A percentile compares a stretch with the other conserved stretches of the same genome.
phyloP scores from a whole-genome alignment of 805 yeast species.

The Myxozyma mucilagina region DNA sequence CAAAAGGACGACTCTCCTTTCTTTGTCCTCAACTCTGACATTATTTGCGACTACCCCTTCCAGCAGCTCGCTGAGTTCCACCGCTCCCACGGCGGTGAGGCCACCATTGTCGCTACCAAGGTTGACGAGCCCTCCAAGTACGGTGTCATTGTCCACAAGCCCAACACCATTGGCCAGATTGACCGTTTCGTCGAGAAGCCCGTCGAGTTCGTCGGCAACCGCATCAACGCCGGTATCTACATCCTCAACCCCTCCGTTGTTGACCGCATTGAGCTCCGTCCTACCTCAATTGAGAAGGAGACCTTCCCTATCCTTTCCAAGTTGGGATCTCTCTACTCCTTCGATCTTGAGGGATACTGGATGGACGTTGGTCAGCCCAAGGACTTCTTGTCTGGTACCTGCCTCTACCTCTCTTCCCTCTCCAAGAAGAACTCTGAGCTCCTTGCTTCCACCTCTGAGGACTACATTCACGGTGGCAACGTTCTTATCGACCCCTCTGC shows the following conservation, averaged over 20 bases:
- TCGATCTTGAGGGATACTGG: conserved; percentile 99
- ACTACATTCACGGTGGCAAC: conserved; percentile 83
- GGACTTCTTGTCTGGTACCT: conserved; percentile 96
- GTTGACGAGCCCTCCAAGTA: conserved; percentile 99
- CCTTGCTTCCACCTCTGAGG: conserved; percentile 61
- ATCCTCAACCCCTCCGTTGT: conserved; percentile 96
- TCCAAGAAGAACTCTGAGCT: conserved; percentile 73
- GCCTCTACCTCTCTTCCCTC: conserved; percentile 83
- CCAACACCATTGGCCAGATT: conserved; percentile 90
- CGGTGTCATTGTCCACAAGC: conserved; percentile 98
- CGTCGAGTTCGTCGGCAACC: conserved; percentile 98
- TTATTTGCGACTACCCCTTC: conserved; percentile 98
- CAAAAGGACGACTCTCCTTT: conserved; percentile 95
- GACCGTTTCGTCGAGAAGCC: conserved; percentile 99
- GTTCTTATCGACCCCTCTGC: conserved; percentile 95
- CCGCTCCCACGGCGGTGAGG: conserved; percentile 92
- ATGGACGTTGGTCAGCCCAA: conserved; percentile 99
- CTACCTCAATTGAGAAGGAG: conserved; percentile 99
- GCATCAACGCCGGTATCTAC: conserved; percentile 99
- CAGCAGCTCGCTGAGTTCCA: conserved; percentile 90
- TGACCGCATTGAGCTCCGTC: conserved; percentile 94
- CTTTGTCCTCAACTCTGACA: conserved; percentile 97
- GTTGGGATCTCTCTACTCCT: conserved; percentile 83
- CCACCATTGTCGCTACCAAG: conserved; percentile 98
- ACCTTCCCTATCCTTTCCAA: conserved; percentile 96